Evolutionary conservation across 75 land plant genomes (phyloP), one percentile per base, ranked within the genome.

Genomic region (Selaginella moellendorffii): DNA sequence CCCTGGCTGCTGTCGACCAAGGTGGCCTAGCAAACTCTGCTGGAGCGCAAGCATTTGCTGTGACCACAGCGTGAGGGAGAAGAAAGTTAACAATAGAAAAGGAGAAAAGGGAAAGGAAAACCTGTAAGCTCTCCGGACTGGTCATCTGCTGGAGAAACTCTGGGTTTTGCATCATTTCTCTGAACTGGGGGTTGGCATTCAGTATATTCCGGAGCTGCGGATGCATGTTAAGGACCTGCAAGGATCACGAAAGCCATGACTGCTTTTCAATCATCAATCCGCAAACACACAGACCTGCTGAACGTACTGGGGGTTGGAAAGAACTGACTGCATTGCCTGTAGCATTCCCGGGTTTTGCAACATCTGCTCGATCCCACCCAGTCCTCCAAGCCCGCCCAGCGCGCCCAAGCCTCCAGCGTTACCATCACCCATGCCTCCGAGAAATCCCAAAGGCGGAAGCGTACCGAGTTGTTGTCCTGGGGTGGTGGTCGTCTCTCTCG

Each of bases 161-260:
- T 2, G 92, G 97, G 64, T 80, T 90, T 65, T 86, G 96, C 85
- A 90, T 72, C 91, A 90, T 86, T 53, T 90, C 96, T 61, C 96
- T 78, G 20, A 90, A 36, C 69, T 83, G 87, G 66, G 91, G 78
- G 71, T 87, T 87, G 27, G 72, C 56, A 29, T 82, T 84, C 46
- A 86, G 17, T 73, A 90, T 64, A 20, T 63, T 30, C 9, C 88
- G 91, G 20, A 86, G 63, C 28, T 78, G 85, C 2, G 85, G 83
- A 61, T 82, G 80, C 31, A 78, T 53, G 61, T 84, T 61, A 78
- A 82, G 62, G 1, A 69, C 64, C 56, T 62, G 65, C 42, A 1
- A 1, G 59, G 20, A 23, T 29, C 28, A 66, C 14, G 46, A 5
- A 36, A 36, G 46, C 10, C 14, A 5, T 5, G 46, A 36, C 46